Percentiles rank a stretch among this genome's conserved stretches.
Conservation (phyloP, 1,139 yeast species). For the Nakaseomyces glabratus region DNA sequence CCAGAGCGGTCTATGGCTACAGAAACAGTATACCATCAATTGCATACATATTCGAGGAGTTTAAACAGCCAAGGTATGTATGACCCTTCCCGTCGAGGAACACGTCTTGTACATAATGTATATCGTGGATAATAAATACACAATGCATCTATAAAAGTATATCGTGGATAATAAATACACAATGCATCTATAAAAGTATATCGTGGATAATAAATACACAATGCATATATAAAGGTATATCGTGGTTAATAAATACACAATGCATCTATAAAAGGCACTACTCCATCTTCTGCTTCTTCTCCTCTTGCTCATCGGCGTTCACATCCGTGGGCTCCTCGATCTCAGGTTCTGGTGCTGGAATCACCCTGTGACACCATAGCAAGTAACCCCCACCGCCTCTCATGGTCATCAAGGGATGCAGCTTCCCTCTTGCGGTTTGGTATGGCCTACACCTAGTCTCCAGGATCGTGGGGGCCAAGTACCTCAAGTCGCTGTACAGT, state of each 20-base stretch:
- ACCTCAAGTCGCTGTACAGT: slow-evolving; percentile 54
- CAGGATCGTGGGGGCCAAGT: slow-evolving; percentile 73
- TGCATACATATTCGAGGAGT: neutral
- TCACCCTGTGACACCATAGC: slow-evolving; percentile 69
- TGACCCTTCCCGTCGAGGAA: no score
- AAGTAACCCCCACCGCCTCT: slow-evolving; percentile 89
- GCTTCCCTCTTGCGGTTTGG: slow-evolving; percentile 88
- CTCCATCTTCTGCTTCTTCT: slow-evolving; percentile 8
- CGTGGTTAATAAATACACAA: no score
- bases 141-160: no score
- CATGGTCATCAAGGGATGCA: slow-evolving; percentile 93
- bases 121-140: no score
- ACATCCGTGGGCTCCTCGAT: slow-evolving; percentile 24
- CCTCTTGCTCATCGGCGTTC: slow-evolving; percentile 9
- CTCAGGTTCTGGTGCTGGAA: slow-evolving; percentile 52
- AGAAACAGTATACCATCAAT: slow-evolving; percentile 7
- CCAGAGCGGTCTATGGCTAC: slow-evolving; percentile 32
- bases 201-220: no score
- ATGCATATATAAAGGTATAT: no score
- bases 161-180: no score
- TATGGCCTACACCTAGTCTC: slow-evolving; percentile 80
- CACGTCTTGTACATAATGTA: no score
- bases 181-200: no score
- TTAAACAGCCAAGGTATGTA: no score
- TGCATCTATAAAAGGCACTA: no score